Base-by-base conservation (phyloP, 2,329 filamentous ascomycete genomes). In the Verticillium zaregamsianum region DNA sequence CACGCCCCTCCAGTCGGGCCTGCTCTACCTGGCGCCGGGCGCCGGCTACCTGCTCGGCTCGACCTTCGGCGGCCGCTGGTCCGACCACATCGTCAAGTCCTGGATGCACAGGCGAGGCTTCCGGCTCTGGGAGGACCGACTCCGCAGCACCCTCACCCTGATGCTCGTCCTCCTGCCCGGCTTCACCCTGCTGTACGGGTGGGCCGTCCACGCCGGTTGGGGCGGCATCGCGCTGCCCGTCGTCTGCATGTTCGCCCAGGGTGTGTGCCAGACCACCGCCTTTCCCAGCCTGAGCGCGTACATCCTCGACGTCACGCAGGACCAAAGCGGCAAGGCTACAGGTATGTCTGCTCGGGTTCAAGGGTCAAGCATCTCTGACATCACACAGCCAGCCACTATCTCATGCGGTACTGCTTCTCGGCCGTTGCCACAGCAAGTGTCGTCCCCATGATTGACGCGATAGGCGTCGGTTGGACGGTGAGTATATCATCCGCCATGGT, bases 1-100 rank as follows among this genome's bases (percentile, higher is more conserved):
- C 0, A 81, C 82, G 0, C 89, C 90, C 0, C 80, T 92, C 17
- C 82, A 90, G 66, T 86, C 83, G 0, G 89, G 88, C 0, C 79
- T 92, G 2, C 91, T 93, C 74, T 93, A 91, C 70, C 83, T 93
- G 23, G 88, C 89, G 0, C 90, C 90, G 0, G 90, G 90, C 0
- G 82, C 81, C 57, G 90, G 90, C 0, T 92, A 91, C 68, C 74
- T 92, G 0, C 60, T 86, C 0, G 89, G 90, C 0, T 90, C 88
- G 0, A 86, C 92, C 68, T 78, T 90, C 61, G 90, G 90, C n/a
- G 90, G 90, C 1, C 82, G 86, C 31, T 90, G 86, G 78, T 88
- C 90, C 0, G 90, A 92, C 70, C 77, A 83, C 64, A 82, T 84
- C 0, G 89, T 91, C 11, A 86, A 84, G 64, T 81, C 81, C 63